Percentiles rank a stretch among this genome's conserved stretches.
These are phyloP conservation scores for Neofusicoccum sp. DNA, from an alignment of 2,329 filamentous ascomycete species.

Conservation along the genomic window DNA sequence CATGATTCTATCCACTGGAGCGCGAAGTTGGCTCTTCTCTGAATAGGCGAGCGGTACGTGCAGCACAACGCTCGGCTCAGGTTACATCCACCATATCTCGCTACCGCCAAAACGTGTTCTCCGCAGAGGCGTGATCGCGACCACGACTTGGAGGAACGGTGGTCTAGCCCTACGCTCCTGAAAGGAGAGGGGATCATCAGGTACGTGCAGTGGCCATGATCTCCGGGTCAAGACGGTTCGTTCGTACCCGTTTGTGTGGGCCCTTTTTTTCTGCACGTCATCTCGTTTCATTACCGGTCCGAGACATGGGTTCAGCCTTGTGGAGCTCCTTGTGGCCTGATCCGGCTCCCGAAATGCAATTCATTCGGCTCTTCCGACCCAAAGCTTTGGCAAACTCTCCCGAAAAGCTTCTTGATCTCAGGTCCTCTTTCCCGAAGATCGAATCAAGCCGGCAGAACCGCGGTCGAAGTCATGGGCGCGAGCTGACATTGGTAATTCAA, in stretches of 20 bases:
- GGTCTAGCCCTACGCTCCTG: too few species aligned
- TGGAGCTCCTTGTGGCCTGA: slow-evolving; percentile 13
- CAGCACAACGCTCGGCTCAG: too few species aligned
- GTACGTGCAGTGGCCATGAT: too few species aligned
- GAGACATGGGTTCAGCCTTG: slow-evolving; percentile 12
- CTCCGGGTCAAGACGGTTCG: not conserved
- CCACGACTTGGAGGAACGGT: too few species aligned
- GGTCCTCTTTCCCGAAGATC: not conserved
- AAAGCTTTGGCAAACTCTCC: not conserved
- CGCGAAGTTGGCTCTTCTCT: too few species aligned
- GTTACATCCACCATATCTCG: too few species aligned
- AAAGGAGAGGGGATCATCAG: too few species aligned
- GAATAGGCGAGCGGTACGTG: too few species aligned
- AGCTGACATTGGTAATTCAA: not conserved
- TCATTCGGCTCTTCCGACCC: slow-evolving; percentile 4
- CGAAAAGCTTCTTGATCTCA: not conserved
- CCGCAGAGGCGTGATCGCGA: too few species aligned
- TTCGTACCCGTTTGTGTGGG: slow-evolving; percentile 10
- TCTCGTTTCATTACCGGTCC: slow-evolving; percentile 14
- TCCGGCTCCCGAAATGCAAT: not conserved
- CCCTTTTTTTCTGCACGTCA: slow-evolving; percentile 14
- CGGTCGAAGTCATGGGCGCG: not conserved
- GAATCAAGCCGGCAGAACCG: not conserved
- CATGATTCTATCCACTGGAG: not conserved
- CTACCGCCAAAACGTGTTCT: too few species aligned